phyloP scores from a whole-genome alignment of 2,329 filamentous ascomycete genomes.

The Geoglossum cookeanum region DNA sequence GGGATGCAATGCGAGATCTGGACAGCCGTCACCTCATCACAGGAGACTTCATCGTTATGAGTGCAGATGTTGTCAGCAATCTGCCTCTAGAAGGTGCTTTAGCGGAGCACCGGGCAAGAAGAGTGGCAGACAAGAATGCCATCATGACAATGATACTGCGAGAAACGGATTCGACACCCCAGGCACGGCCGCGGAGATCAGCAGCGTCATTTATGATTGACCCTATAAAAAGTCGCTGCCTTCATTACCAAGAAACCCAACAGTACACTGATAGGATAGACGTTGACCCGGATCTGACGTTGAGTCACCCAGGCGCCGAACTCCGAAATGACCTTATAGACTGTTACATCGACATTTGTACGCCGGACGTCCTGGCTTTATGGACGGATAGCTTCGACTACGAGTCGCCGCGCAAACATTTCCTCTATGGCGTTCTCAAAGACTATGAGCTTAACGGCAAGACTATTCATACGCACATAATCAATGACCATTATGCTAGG shows the following conservation, averaged over 20 bases:
- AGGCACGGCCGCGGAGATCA: slow-evolving; percentile 56
- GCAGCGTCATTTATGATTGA: slow-evolving; percentile 79
- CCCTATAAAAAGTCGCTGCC: slow-evolving; percentile 55
- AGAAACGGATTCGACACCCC: slow-evolving; percentile 53
- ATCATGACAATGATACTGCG: slow-evolving; percentile 94
- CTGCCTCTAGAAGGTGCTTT: slow-evolving; percentile 65
- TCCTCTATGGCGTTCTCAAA: slow-evolving; percentile 80
- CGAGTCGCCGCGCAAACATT: slow-evolving; percentile 71
- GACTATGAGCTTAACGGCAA: slow-evolving; percentile 96
- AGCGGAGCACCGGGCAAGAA: slow-evolving; percentile 58
- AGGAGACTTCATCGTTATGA: slow-evolving; percentile 81
- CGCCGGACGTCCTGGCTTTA: slow-evolving; percentile 78
- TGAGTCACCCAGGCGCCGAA: slow-evolving; percentile 56
- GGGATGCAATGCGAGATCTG: slow-evolving; percentile 86
- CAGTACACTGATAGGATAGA: slow-evolving; percentile 45
- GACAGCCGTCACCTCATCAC: slow-evolving; percentile 71
- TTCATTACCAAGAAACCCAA: slow-evolving; percentile 87
- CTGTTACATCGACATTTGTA: slow-evolving; percentile 92
- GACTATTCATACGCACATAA: slow-evolving; percentile 80
- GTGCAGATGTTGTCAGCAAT: slow-evolving; percentile 84
- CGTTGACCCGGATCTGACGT: slow-evolving; percentile 64
- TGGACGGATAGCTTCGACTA: slow-evolving; percentile 99
- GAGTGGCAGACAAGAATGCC: slow-evolving; percentile 71
- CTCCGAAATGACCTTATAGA: slow-evolving; percentile 79
- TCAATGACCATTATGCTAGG: slow-evolving; percentile 68